Conservation (phyloP, 208 protist genomes). For the Crithidia brevicula region DNA sequence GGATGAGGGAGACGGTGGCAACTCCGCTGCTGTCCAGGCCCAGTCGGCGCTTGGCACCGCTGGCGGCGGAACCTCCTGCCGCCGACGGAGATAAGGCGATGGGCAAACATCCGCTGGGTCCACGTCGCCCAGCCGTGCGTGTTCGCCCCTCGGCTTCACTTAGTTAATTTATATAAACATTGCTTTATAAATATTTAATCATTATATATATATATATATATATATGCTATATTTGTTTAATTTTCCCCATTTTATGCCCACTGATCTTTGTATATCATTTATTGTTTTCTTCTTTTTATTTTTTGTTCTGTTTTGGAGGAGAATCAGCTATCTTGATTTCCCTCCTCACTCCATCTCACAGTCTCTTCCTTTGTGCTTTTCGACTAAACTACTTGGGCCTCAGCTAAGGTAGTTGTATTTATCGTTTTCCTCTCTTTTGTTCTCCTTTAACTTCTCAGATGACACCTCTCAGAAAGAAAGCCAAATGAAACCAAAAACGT, state of each 20-base stretch:
- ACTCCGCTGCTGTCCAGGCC: slow-evolving; percentile 6
- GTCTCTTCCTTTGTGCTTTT: too few relatives aligned
- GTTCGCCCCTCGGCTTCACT: not conserved
- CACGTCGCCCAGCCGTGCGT: slow-evolving; percentile 9
- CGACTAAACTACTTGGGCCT: too few relatives aligned
- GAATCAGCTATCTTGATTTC: too few relatives aligned
- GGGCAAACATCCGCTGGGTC: not conserved
- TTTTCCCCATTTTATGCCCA: too few relatives aligned
- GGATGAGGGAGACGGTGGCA: not conserved
- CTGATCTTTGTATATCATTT: too few relatives aligned
- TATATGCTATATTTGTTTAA: not conserved
- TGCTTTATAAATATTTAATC: not conserved
- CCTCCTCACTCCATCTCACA: too few relatives aligned
- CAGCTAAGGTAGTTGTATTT: too few relatives aligned
- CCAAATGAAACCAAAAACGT: too few relatives aligned
- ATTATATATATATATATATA: not conserved
- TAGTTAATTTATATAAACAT: not conserved
- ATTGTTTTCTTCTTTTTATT: too few relatives aligned
- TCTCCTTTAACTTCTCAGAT: not conserved
- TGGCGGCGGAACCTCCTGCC: not conserved
- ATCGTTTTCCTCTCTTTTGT: not conserved
- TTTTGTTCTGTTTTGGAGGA: too few relatives aligned
- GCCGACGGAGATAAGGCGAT: not conserved
- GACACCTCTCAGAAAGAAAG: too few relatives aligned
- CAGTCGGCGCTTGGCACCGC: slow-evolving; percentile 1